Conservation (phyloP, 169 alveolate species). For the Eimeria praecox region DNA sequence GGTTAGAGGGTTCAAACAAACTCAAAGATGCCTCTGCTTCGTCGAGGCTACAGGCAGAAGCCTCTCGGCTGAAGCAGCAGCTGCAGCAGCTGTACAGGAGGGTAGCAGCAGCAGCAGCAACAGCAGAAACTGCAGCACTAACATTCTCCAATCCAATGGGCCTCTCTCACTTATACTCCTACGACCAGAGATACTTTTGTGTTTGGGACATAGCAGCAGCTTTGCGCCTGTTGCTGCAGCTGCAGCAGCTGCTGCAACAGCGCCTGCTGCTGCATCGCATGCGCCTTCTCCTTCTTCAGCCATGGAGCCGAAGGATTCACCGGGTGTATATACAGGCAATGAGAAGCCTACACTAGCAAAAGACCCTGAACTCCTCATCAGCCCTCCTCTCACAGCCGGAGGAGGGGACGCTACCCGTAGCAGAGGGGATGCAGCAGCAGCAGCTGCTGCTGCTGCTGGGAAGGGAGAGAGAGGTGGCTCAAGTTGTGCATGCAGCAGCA, state of each 20-base stretch:
- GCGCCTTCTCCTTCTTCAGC: background rate
- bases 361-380: background rate
- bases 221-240: background rate
- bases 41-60: constrained; percentile 68
- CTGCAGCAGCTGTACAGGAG: constrained; percentile 28
- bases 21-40: constrained; percentile 38
- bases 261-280: background rate
- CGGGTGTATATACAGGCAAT: background rate
- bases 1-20: background rate
- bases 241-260: background rate
- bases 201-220: constrained; percentile 25
- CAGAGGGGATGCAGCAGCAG: background rate
- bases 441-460: constrained; percentile 29
- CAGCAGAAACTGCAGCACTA: background rate
- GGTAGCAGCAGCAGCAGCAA: background rate
- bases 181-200: constrained; percentile 40
- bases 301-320: background rate
- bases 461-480: background rate
- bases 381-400: background rate
- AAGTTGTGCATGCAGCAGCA: constrained; percentile 31
- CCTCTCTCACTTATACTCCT: constrained; percentile 2
- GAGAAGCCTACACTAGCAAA: background rate
- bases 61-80: constrained; percentile 66
- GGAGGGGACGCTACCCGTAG: background rate
- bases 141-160: background rate